Percentiles rank a stretch among this genome's conserved stretches.
These are phyloP conservation scores for Saccharomyces hybrid DNA, from an alignment of 1,139 yeast genomes.

Conservation along the genomic window DNA sequence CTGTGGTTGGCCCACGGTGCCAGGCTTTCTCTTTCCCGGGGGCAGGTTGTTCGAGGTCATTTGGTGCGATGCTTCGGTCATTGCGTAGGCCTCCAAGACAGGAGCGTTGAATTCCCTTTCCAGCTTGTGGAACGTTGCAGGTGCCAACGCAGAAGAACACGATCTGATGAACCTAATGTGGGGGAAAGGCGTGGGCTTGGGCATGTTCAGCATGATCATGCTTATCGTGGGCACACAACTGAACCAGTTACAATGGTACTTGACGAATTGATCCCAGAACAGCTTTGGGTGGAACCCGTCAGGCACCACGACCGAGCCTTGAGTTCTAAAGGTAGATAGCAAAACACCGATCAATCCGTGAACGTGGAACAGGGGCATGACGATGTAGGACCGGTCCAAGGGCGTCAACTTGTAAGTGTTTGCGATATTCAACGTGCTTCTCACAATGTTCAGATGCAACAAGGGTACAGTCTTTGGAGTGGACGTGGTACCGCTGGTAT, in stretches of 20 bases:
- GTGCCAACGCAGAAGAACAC: slow-evolving; percentile 61
- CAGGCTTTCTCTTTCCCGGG: slow-evolving; percentile 54
- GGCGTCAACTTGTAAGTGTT: slow-evolving; percentile 45
- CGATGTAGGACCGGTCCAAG: slow-evolving; percentile 48
- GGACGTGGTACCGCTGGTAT: slow-evolving; percentile 67
- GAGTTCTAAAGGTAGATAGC: slow-evolving; percentile 49
- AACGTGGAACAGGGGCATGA: slow-evolving; percentile 69
- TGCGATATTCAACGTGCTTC: slow-evolving; percentile 49
- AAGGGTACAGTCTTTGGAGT: slow-evolving; percentile 65
- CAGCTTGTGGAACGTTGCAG: slow-evolving; percentile 47
- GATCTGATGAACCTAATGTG: slow-evolving; percentile 56
- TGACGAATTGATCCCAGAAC: slow-evolving; percentile 50
- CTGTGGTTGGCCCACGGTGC: slow-evolving; percentile 64
- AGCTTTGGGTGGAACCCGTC: slow-evolving; percentile 48
- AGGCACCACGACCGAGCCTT: slow-evolving; percentile 56
- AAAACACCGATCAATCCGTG: slow-evolving; percentile 61
- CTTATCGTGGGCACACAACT: slow-evolving; percentile 71
- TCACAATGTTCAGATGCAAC: slow-evolving; percentile 51
- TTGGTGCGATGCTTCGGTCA: slow-evolving; percentile 69
- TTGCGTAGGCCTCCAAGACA: slow-evolving; percentile 67
- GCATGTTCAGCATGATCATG: slow-evolving; percentile 47
- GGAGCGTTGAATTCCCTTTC: slow-evolving; percentile 53
- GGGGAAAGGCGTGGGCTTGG: slow-evolving; percentile 43
- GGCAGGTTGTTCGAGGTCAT: slow-evolving; percentile 64
- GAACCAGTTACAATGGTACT: slow-evolving; percentile 52